Evolutionary conservation across 78 protist genomes (phyloP), one percentile per base, ranked within the genome.

Genomic region (Dictyostelium capitatum): DNA sequence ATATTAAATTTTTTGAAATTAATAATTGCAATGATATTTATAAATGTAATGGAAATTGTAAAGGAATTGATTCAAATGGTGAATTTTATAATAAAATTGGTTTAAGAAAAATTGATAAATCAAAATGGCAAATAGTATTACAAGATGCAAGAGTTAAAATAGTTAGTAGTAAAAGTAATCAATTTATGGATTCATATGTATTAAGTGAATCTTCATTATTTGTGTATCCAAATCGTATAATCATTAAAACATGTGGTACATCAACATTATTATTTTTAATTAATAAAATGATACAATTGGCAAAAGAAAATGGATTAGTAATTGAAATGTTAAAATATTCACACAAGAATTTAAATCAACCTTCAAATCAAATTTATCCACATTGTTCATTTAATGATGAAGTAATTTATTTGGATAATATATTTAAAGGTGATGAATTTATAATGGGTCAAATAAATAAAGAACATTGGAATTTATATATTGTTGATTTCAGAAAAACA

Each of bases 221-320:
- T 53, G 98, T 98, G 53, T 96, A 74, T 54, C 74, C 90, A 23
- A 48, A 90, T 69, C 30, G 80, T 57, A 79, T 95, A 3, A 75
- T 98, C 72, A 25, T 97, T 56, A 96, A 98, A 93, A 98, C 99
- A 1, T 98, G 99, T 89, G 99, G 99, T 53, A 90, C 95, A 46
- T 98, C 99, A 19, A 81, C 96, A 7, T 94, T 98, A 25, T 95
- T 98, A 30, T 89, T 79, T 23, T 70, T 84, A 56, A 46, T 98
- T 8, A 96, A 92, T 3, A 69, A 48, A 25, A n/a, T 97, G 74
- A 43, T 95, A 19, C 78, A 85, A 64, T 65, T 75, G 14, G 97
- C 89, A 32, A n/a, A 25, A 50, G 83, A 65, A 11, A 64, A 75
- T 48, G 95, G 97, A 64, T 41, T 62, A 0, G 80, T 30, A 30